Evolutionary conservation across 345 rosid genomes (phyloP).

Genomic region (Corchorus olitorius): DNA sequence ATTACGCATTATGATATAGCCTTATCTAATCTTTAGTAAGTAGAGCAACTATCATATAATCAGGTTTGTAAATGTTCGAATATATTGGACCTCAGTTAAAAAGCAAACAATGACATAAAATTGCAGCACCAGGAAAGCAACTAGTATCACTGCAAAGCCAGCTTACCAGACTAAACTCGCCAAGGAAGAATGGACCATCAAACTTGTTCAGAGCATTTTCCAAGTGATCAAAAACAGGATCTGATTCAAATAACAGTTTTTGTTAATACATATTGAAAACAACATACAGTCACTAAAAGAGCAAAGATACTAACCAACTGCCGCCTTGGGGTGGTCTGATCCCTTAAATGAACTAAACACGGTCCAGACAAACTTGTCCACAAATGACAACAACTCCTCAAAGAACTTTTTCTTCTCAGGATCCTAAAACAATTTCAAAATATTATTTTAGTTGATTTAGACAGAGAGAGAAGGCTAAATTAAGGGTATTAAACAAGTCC

Average conservation of each 20-base stretch:
- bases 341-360: conserved; percentile 62
- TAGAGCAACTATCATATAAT: not conserved
- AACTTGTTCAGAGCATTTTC: conserved; percentile 68
- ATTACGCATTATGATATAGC: not conserved
- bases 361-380: conserved; percentile 48
- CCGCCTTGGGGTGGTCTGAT: conserved; percentile 49
- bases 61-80: not conserved
- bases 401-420: conserved; percentile 56
- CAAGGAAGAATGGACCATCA: conserved; percentile 88
- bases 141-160: conserved; percentile 5
- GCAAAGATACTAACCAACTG: conserved; percentile 47
- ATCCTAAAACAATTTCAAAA: conserved; percentile 52
- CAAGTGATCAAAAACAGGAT: conserved; percentile 67
- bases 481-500: not conserved
- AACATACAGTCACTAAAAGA: not conserved
- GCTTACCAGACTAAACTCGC: conserved; percentile 72
- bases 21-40: not conserved
- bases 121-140: not conserved
- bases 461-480: not conserved
- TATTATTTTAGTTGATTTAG: not conserved
- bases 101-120: not conserved
- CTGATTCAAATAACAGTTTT: conserved; percentile 39
- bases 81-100: not conserved
- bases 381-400: conserved; percentile 63
- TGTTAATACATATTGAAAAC: conserved; percentile 5